Conservation (phyloP, 352 stramenopile species). For the Thraustochytrium striatum region DNA sequence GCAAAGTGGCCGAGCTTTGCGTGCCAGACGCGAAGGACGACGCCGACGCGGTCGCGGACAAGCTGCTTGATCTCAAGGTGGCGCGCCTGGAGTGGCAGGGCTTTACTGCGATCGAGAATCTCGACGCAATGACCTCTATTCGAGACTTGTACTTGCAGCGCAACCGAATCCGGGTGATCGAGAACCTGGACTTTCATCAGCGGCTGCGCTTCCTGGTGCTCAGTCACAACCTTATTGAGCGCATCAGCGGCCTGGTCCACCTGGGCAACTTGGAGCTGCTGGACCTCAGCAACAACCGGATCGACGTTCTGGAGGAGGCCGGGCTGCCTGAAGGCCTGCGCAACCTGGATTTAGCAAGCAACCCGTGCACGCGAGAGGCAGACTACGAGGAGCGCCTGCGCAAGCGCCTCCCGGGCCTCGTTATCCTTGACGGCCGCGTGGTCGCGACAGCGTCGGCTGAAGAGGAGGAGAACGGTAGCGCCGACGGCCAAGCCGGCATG, state of each 20-base stretch:
- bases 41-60: constrained; percentile 16
- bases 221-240: constrained; percentile 22
- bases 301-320: constrained; percentile 2
- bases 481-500: not conserved
- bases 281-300: constrained; percentile 23
- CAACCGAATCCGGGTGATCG: constrained; percentile 20
- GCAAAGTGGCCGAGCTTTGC: constrained; percentile 1
- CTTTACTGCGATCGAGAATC: constrained; percentile 32
- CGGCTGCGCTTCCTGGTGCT: constrained; percentile 8
- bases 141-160: constrained; percentile 32
- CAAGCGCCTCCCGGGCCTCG: not conserved
- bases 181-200: constrained; percentile 38
- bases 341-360: constrained; percentile 22
- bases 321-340: not conserved
- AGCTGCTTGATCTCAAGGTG: not conserved
- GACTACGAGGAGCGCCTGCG: not conserved
- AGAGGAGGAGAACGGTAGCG: not conserved
- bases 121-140: constrained; percentile 42
- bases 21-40: not conserved
- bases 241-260: not conserved
- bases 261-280: not conserved
- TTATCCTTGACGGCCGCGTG: not conserved
- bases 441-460: not conserved
- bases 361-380: not conserved
- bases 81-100: constrained; percentile 37